These are phyloP conservation scores for Waltiozyma solani DNA, from an alignment of 1,139 yeast species.

Conservation along the genomic window DNA sequence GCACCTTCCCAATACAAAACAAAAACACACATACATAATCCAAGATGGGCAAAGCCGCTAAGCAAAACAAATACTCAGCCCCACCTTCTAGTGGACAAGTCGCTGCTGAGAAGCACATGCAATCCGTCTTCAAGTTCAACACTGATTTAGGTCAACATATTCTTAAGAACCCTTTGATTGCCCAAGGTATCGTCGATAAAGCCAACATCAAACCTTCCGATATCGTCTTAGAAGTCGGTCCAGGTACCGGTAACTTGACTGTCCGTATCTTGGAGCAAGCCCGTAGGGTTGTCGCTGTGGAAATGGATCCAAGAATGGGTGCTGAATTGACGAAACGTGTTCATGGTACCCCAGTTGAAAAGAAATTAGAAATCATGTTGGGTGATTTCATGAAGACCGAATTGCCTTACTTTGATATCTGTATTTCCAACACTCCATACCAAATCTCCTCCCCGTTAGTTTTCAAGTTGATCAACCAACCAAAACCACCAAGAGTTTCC, in stretches of 20 bases:
- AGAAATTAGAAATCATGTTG: slow-evolving; percentile 78
- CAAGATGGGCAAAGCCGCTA: slow-evolving; percentile 17
- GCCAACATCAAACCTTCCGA: slow-evolving; percentile 91
- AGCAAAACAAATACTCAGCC: slow-evolving; percentile 24
- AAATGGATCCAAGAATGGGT: slow-evolving; percentile 99
- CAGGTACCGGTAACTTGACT: slow-evolving; percentile 98
- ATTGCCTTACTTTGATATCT: slow-evolving; percentile 88
- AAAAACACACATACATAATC: not conserved
- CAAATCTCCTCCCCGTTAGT: slow-evolving; percentile 96
- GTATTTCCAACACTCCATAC: slow-evolving; percentile 95
- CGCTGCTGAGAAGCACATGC: slow-evolving; percentile 59
- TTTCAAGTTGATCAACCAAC: slow-evolving; percentile 82
- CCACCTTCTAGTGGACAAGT: slow-evolving; percentile 36
- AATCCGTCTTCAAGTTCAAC: slow-evolving; percentile 89
- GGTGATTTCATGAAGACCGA: slow-evolving; percentile 97
- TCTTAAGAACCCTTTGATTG: slow-evolving; percentile 89
- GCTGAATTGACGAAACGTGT: slow-evolving; percentile 97
- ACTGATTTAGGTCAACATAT: slow-evolving; percentile 97
- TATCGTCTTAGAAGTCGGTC: slow-evolving; percentile 92
- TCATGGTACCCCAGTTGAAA: slow-evolving; percentile 89
- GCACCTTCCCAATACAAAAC: no score
- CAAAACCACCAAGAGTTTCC: slow-evolving; percentile 90
- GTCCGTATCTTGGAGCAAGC: slow-evolving; percentile 90
- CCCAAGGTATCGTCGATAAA: slow-evolving; percentile 96
- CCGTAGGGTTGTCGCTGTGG: slow-evolving; percentile 85